These are phyloP conservation scores for Sphaerulina vaccinii DNA, from an alignment of 2,329 filamentous ascomycete genomes.

Conservation along the genomic window DNA sequence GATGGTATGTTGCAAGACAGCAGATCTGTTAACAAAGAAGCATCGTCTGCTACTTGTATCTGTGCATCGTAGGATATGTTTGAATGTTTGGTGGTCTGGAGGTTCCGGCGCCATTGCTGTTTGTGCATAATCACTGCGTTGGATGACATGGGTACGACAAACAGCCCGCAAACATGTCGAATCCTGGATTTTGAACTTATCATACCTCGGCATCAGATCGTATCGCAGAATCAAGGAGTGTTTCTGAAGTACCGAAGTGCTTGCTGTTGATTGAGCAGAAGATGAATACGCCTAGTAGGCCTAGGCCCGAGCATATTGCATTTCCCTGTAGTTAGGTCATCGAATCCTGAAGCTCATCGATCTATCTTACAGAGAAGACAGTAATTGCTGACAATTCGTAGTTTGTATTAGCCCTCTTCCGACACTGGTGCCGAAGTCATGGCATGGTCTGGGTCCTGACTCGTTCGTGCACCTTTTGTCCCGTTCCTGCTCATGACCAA, in stretches of 20 bases:
- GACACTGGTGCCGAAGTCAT: conserved; percentile 12
- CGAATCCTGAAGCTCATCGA: too few relatives aligned
- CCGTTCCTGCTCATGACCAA: conserved; percentile 49
- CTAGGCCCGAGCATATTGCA: too few relatives aligned
- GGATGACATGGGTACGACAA: conserved; percentile 14
- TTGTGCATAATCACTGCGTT: conserved; percentile 13
- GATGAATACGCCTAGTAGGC: too few relatives aligned
- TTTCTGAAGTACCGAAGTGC: not conserved
- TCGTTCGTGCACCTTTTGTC: conserved; percentile 1
- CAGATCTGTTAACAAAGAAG: not conserved
- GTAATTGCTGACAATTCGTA: not conserved
- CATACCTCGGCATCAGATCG: not conserved
- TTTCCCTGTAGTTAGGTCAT: too few relatives aligned
- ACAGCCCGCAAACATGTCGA: conserved; percentile 10
- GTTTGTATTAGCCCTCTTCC: conserved; percentile 11
- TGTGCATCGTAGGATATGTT: conserved; percentile 8
- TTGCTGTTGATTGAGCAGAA: not conserved
- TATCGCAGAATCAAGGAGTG: not conserved
- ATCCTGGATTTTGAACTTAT: not conserved
- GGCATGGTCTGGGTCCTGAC: not conserved
- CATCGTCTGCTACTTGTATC: conserved; percentile 13
- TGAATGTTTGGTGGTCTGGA: conserved; percentile 15
- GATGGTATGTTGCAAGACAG: not conserved
- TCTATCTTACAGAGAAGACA: not conserved
- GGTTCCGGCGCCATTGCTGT: conserved; percentile 8